Evolutionary conservation across 148 eudicot genomes (phyloP).

Genomic region (Suaeda aralocaspica): DNA sequence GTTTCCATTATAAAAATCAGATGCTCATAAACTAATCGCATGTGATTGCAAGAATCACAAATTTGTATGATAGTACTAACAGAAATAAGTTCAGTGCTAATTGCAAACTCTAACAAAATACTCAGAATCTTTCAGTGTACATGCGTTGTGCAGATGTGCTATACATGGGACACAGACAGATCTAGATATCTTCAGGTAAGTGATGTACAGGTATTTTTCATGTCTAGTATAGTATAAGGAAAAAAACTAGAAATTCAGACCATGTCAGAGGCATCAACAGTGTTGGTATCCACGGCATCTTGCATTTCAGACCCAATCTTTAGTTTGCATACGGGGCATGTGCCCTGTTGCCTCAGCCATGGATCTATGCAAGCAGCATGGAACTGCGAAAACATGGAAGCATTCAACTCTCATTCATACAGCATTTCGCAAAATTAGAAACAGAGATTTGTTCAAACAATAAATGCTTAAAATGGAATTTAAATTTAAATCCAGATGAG

Average conservation of each 20-base stretch:
- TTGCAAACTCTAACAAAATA: neutral
- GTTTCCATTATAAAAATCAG: neutral
- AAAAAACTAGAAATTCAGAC: conserved; percentile 18
- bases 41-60: neutral
- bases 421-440: neutral
- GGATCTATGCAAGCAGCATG: conserved; percentile 42
- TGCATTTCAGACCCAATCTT: conserved; percentile 26
- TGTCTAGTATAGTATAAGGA: neutral
- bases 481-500: neutral
- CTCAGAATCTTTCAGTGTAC: too few relatives aligned
- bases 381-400: conserved; percentile 30
- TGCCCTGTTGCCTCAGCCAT: conserved; percentile 39
- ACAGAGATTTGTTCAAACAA: neutral
- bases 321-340: conserved; percentile 39
- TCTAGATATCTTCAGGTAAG: neutral
- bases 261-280: conserved; percentile 28
- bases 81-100: neutral
- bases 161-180: neutral
- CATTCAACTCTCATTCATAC: neutral
- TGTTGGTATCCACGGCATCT: conserved; percentile 18
- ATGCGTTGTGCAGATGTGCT: neutral
- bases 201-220: conserved; percentile 5
- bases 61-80: neutral
- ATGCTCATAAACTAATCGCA: neutral
- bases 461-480: neutral